Evolutionary conservation across 306 rosid species (phyloP).

Genomic region (Dryas alaskensis): DNA sequence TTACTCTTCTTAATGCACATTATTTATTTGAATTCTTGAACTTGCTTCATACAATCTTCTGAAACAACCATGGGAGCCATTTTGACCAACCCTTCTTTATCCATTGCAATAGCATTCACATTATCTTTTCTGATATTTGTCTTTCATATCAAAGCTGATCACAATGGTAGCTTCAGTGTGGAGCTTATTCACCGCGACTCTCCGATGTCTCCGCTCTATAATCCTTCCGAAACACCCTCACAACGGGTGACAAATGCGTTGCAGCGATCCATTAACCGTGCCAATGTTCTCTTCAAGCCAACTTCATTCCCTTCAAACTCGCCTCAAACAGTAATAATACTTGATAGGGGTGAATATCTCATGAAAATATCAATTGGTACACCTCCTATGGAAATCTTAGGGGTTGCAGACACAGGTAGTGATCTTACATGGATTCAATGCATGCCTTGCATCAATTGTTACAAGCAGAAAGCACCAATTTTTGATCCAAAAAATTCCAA

Average conservation of each 20-base stretch:
- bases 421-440: conserved; percentile 13
- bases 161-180: background rate
- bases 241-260: background rate
- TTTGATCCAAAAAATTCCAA: background rate
- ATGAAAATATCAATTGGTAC: conserved; percentile 11
- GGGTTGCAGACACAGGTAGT: conserved; percentile 13
- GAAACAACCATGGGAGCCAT: background rate
- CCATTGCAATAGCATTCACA: background rate
- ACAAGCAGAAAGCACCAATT: background rate
- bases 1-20: too few relatives aligned
- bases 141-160: background rate
- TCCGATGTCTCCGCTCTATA: background rate
- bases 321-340: background rate
- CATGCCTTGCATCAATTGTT: conserved; percentile 2
- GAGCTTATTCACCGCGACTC: background rate
- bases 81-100: background rate
- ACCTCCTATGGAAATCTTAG: background rate
- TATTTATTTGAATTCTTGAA: background rate
- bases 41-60: background rate
- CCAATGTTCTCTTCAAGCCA: background rate
- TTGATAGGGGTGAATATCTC: background rate
- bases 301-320: background rate
- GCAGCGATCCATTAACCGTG: conserved; percentile 26
- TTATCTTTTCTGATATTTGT: background rate
- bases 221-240: background rate